Conservation (phyloP, 345 rosid species). For the Isatis tinctoria region DNA sequence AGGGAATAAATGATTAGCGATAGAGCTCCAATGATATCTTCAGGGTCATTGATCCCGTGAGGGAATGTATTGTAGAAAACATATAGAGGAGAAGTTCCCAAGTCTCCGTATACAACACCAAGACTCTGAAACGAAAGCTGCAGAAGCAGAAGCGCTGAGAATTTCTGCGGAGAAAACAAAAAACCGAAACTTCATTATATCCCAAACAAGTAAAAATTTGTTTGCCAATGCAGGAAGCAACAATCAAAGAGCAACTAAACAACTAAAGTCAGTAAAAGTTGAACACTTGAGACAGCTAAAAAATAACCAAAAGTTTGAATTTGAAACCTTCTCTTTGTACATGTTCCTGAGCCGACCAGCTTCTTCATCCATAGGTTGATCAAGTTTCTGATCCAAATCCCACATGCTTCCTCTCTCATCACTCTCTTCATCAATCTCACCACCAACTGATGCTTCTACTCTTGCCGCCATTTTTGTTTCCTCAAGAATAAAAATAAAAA, state of each 20-base stretch:
- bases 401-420: conserved; percentile 70
- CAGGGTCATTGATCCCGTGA: conserved; percentile 45
- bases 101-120: conserved; percentile 70
- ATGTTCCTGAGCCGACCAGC: conserved; percentile 76
- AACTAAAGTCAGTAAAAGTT: background rate
- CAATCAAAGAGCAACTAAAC: background rate
- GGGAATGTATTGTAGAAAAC: conserved; percentile 76
- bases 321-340: conserved; percentile 75
- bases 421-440: conserved; percentile 54
- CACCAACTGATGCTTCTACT: conserved; percentile 40
- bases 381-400: conserved; percentile 89
- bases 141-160: conserved; percentile 49
- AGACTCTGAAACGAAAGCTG: conserved; percentile 72
- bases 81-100: conserved; percentile 70
- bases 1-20: conserved; percentile 62
- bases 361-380: conserved; percentile 95
- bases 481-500: background rate
- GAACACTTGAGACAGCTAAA: background rate
- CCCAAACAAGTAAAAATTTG: background rate
- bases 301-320: background rate
- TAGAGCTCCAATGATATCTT: conserved; percentile 64
- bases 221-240: background rate
- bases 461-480: conserved; percentile 41
- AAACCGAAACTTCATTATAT: background rate
- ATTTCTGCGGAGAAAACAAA: conserved; percentile 36